Evolutionary conservation across 1,139 yeast species (phyloP).

Genomic region (Zygoascus meyerae): DNA sequence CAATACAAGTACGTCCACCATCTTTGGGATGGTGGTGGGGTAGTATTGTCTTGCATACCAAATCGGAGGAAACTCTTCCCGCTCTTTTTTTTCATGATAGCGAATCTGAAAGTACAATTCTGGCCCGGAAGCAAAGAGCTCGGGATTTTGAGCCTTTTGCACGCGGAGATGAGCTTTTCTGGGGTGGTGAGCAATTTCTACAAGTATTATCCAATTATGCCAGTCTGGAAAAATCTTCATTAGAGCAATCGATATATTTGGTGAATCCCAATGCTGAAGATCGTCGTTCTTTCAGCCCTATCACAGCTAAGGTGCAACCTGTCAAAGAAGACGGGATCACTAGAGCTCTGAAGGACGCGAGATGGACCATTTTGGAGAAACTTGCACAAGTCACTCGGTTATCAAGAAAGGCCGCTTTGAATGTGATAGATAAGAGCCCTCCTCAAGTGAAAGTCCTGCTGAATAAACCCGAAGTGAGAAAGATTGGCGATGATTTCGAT

Average conservation of each 20-base stretch:
- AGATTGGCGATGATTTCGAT: conserved; percentile 85
- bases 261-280: conserved; percentile 80
- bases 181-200: conserved; percentile 89
- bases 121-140: conserved; percentile 52
- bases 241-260: conserved; percentile 67
- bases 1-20: conserved; percentile 79
- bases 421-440: conserved; percentile 61
- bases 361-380: conserved; percentile 81
- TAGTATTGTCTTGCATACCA: conserved; percentile 65
- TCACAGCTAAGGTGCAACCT: conserved; percentile 32
- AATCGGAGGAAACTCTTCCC: conserved; percentile 66
- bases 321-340: conserved; percentile 24
- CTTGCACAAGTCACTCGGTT: conserved; percentile 75
- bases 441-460: conserved; percentile 56
- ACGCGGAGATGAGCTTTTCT: conserved; percentile 53
- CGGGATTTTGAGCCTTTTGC: conserved; percentile 73
- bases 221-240: conserved; percentile 58
- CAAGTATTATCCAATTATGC: conserved; percentile 48
- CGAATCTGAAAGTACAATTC: conserved; percentile 67
- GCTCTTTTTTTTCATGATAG: conserved; percentile 89
- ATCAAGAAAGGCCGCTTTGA: conserved; percentile 54
- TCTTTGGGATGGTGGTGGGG: conserved; percentile 91
- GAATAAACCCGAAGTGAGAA: conserved; percentile 71
- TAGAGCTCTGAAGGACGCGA: conserved; percentile 52
- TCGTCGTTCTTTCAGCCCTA: conserved; percentile 68